Evolutionary conservation across 371 early-diverging fungal species (phyloP), one percentile per base, ranked within the genome.

Genomic region (Basidiobolus meristosporus): DNA sequence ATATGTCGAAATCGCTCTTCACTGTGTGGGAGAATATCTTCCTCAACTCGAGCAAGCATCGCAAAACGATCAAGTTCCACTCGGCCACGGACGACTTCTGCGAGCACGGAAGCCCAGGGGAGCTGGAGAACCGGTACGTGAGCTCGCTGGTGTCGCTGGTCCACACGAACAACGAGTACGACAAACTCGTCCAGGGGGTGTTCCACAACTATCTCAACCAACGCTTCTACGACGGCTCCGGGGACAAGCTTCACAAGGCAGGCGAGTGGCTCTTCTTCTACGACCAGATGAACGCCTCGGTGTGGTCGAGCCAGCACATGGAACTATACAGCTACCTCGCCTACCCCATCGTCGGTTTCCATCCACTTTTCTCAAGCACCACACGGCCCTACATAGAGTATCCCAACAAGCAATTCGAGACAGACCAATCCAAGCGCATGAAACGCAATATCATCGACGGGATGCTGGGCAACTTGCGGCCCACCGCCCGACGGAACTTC

Each of bases 131-230:
- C 17, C 16, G 19, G 2, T 36, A 16, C 16, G 11, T 16, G 21
- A 36, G 4, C 19, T 16, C 21, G 21, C 11, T 19, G 36, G 21
- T 40, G 40, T 31, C 20, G 23, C 12, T 31, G 19, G 40, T 15
- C 34, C 31, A 45, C n/a, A 28, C 17, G 17, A 41, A 10, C 7
- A 16, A 10, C n/a, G 26, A 28, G 34, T 17, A 20, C 22, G 18
- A 40, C 11, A 2, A 32, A 28, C 3, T 30, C n/a, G 12, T 39
- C 3, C 18, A 39, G 71, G 90, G 90, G 1, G 88, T 86, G 48
- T 90, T 82, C 56, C 93, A 96, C 43, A 81, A 85, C 44, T 96
- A 85, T 52, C 69, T 77, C 7, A 54, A 67, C 14, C 70, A 78
- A 65, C 59, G 70, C 16, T 75, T 75, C 41, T 71, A 84, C 39